A percentile compares a stretch with the other conserved stretches of the same genome.
Conservation (phyloP, 2,329 filamentous ascomycete species). For the Colletotrichum siamense region DNA sequence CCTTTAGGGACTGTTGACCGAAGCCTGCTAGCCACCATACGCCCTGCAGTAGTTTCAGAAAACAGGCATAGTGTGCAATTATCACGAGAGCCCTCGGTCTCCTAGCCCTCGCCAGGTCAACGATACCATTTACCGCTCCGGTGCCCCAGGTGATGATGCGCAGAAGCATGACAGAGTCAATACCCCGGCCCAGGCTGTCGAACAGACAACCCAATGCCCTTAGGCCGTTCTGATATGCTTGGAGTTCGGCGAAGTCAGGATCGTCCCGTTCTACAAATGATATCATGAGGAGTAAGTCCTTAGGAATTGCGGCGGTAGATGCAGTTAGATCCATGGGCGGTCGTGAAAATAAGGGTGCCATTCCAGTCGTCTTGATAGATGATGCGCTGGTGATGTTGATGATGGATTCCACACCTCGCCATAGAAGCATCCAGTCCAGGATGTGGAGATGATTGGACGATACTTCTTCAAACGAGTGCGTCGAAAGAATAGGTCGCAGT, state of each 20-base stretch:
- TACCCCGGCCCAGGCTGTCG: neutral
- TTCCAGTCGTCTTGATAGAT: neutral
- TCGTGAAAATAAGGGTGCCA: neutral
- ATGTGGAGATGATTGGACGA: neutral
- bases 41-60: constrained; percentile 40
- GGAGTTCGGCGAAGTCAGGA: neutral
- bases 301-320: neutral
- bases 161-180: neutral
- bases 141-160: neutral
- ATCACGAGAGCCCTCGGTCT: constrained; percentile 55
- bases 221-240: neutral
- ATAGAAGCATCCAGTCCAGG: neutral
- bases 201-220: neutral
- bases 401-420: neutral
- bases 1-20: neutral
- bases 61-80: constrained; percentile 56
- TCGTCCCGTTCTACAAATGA: neutral
- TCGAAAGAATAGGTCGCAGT: neutral
- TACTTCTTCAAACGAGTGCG: neutral
- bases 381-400: neutral
- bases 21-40: neutral
- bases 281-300: neutral
- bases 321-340: neutral
- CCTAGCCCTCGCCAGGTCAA: constrained; percentile 44
- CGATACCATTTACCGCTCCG: constrained; percentile 36